Evolutionary conservation across 108 stramenopile genomes (phyloP), one percentile per base, ranked within the genome.

Genomic region (Cyclotella sp.): DNA sequence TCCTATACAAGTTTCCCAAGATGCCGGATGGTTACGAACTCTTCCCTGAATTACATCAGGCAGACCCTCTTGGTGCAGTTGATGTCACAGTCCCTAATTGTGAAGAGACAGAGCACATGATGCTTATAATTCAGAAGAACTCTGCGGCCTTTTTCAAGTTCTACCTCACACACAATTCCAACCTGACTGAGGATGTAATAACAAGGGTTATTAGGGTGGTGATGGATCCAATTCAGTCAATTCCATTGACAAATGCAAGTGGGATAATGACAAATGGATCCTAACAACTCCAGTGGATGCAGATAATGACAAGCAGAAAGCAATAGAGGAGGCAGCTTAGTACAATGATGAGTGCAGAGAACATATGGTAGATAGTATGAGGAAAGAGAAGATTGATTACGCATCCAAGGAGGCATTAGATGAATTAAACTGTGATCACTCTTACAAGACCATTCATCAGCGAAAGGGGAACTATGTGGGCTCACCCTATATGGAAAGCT

Each of bases 321-420:
- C 16, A 9, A 44, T 45, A 21, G 43, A 64, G 44, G 26, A 64
- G 12, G 63, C 63, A 64, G 63, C 63, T 0, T 64, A 43, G 63
- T 64, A 64, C 45, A 64, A 44, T 0, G 42, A 64, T 24, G 44
- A 45, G 9, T 46, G 44, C 22, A 43, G 63, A 2, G 63, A 46
- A 0, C 1, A 4, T 26, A 6, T 64, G 45, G 6, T 64, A 1
- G 63, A 64, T 9, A 45, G 7, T 21, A 27, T 1, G 2, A 27
- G 26, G 43, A 44, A 64, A 6, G 63, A 45, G 24, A 64, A 64
- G 63, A 44, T 12, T 3, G 22, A 3, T 46, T 22, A 13, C 12
- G 22, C 7, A n/a, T n/a, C n/a, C 9, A 18, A 46, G 13, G 63
- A 64, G 24, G 24, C n/a, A 3, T 24, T 64, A 19, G 63, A 64